phyloP scores from a whole-genome alignment of 1,284 basidiomycete species.

The Phellinidium pouzarii region DNA sequence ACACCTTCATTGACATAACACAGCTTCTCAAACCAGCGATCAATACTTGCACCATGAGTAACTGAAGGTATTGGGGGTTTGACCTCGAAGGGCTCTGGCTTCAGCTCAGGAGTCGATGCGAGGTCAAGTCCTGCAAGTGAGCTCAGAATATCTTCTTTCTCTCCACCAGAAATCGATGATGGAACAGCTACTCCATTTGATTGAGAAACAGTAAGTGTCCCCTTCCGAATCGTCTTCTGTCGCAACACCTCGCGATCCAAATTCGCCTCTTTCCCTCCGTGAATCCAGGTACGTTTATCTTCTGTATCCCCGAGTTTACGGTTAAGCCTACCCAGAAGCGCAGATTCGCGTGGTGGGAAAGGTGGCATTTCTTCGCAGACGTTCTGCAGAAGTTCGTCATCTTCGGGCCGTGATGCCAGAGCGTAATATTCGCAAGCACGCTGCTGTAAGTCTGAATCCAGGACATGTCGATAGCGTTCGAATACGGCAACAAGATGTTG shows the following conservation, averaged over 20 bases:
- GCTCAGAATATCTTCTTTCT: constrained; percentile 54
- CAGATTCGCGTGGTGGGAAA: constrained; percentile 91
- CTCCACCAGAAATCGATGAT: constrained; percentile 29
- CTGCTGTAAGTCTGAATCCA: constrained; percentile 98
- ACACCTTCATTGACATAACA: constrained; percentile 81
- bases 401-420: constrained; percentile 73
- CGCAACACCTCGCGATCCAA: constrained; percentile 61
- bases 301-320: constrained; percentile 85
- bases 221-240: constrained; percentile 37
- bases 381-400: constrained; percentile 88
- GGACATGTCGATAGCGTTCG: constrained; percentile 93
- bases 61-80: constrained; percentile 36
- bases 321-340: constrained; percentile 80
- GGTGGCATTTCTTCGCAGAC: constrained; percentile 99
- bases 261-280: constrained; percentile 90
- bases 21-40: constrained; percentile 87
- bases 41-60: constrained; percentile 63
- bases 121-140: constrained; percentile 82
- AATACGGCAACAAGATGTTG: constrained; percentile 91
- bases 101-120: constrained; percentile 34
- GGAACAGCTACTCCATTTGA: constrained; percentile 21
- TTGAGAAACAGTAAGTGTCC: constrained; percentile 23
- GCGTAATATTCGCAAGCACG: constrained; percentile 96
- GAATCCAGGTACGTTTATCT: constrained; percentile 93
- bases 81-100: constrained; percentile 11